Evolutionary conservation across 2,329 filamentous ascomycete genomes (phyloP), one percentile per base, ranked within the genome.

Genomic region (Colletotrichum sansevieriae): DNA sequence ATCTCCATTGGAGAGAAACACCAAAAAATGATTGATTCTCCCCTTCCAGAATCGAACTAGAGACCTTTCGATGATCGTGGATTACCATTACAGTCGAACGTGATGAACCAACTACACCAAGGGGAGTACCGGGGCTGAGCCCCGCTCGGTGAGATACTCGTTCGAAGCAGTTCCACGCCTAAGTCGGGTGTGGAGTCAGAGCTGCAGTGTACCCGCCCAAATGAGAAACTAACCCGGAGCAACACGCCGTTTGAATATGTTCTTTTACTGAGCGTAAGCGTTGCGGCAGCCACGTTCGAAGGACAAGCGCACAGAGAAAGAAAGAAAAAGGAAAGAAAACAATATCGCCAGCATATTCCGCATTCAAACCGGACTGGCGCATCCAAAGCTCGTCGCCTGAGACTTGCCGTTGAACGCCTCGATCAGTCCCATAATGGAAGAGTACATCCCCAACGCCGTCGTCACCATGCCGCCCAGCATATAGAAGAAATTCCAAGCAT

Each of bases 11-110:
- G 15, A 1, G 13, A 25, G 29, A 12, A n/a, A 39, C 15, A 52
- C 5, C 81, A 82, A 18, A 62, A 52, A 66, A 33, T 25, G 47
- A 49, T 18, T 8, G 52, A 13, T 29, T 70, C 59, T 70, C 55
- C 68, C 43, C 52, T 52, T 54, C 68, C 68, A 68, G 68, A 70
- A 70, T 70, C 68, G 68, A 70, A 68, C 68, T 68, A 63, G 68
- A 54, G 68, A 70, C 68, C 68, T 70, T 70, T 68, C 58, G 64
- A 70, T 70, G 18, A 60, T 44, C 15, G 35, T 62, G 59, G 58
- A 13, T 22, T 58, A 59, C 68, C 65, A 68, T 70, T 70, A 70
- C 68, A 70, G 68, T 70, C 64, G 58, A 68, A 70, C 68, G 68
- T 68, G 64, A 70, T 70, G 58, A 67, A 68, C 68, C 68, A 70